Base-by-base conservation (phyloP, 441 rosid genomes). In the Adansonia gregorii region DNA sequence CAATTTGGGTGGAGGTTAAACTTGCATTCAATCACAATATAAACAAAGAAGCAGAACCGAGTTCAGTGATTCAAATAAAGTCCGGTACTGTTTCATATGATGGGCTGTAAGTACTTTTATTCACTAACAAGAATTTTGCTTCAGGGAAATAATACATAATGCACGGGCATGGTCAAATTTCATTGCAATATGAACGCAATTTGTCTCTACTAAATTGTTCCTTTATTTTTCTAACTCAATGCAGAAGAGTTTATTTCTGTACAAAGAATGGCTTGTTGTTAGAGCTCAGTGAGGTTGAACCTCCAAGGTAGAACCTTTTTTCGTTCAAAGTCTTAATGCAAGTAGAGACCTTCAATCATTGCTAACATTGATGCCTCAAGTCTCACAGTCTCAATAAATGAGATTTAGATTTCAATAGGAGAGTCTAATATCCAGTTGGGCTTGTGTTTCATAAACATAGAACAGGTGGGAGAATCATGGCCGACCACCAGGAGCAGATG, bases 381-480 rank as follows among this genome's bases (percentile, higher is more conserved):
- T 35, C 39, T 35, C 39, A 3, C 60, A 78, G 61, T 85, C 73
- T 71, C 39, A 35, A 27, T 73, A 77, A 6, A 61, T 73, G 76
- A 76, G 8, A 67, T 76, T 73, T 70, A 66, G 83, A 81, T 78
- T 81, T 70, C 73, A 61, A 76, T 17, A 81, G 67, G 56, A 76
- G 76, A 79, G 70, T 70, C 64, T 86, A 67, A 84, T 76, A 64
- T 79, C 73, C 54, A 49, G 56, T 72, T 77, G 73, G 81, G 49
- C 24, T 19, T 79, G 73, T 85, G 77, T 85, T 80, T 78, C 77
- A 49, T 81, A 79, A 77, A 85, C 73, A 17, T 76, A 55, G 83
- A 82, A 79, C 91, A 92, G 94, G 82, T 92, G 94, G 96, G 74
- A 86, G 72, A 84, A 86, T 81, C 94, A 90, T 71, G 90, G 94